phyloP scores from a whole-genome alignment of 108 stramenopile species.

The Cyclotella distinguenda region DNA sequence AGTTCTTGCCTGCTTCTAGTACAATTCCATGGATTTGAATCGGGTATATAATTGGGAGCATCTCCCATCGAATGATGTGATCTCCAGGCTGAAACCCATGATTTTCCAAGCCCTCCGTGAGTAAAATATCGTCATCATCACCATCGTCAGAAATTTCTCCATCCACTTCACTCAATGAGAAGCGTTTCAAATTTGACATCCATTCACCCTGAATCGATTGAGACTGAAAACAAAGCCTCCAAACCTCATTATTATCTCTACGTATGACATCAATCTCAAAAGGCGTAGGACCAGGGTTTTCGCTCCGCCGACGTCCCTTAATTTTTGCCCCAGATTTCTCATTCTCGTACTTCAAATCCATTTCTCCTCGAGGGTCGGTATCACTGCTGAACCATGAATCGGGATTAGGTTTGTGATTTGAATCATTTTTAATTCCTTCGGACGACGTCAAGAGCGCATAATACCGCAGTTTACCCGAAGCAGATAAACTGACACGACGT shows the following conservation, averaged over 20 bases:
- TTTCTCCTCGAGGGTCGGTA: slow-evolving; percentile 40
- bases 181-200: slow-evolving; percentile 30
- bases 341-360: slow-evolving; percentile 16
- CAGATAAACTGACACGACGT: slow-evolving; percentile 30
- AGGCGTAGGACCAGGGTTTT: slow-evolving; percentile 42
- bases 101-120: slow-evolving; percentile 25
- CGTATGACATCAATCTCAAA: slow-evolving; percentile 46
- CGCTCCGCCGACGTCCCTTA: slow-evolving; percentile 16
- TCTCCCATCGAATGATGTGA: slow-evolving; percentile 61
- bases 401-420: not conserved
- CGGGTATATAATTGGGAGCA: slow-evolving; percentile 52
- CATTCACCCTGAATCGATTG: slow-evolving; percentile 35
- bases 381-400: slow-evolving; percentile 30
- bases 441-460: slow-evolving; percentile 20
- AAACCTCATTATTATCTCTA: slow-evolving; percentile 31
- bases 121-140: not conserved
- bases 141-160: slow-evolving; percentile 1
- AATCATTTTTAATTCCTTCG: slow-evolving; percentile 1
- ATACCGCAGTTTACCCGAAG: slow-evolving; percentile 39
- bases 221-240: slow-evolving; percentile 57
- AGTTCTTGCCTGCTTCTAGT: slow-evolving; percentile 41
- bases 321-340: slow-evolving; percentile 2
- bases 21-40: slow-evolving; percentile 59
- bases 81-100: slow-evolving; percentile 57
- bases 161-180: slow-evolving; percentile 7